Evolutionary conservation across 495 filamentous ascomycete genomes (phyloP).

Genomic region (Penicillium lagena): DNA sequence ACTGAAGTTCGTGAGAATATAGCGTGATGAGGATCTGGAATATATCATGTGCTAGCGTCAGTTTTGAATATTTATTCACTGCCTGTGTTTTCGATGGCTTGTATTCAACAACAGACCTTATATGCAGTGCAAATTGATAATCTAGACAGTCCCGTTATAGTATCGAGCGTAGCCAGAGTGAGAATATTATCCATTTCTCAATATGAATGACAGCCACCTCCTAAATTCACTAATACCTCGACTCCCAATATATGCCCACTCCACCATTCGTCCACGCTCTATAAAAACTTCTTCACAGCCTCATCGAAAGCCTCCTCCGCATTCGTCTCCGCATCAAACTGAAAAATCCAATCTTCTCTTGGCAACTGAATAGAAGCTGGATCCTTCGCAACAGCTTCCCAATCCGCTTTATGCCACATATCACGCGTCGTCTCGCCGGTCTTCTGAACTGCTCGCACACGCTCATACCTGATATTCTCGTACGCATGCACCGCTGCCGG

Average conservation of each 20-base stretch:
- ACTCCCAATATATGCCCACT: too few relatives aligned
- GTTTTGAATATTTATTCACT: too few relatives aligned
- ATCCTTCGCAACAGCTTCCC: slow-evolving; percentile 49
- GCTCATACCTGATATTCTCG: slow-evolving; percentile 45
- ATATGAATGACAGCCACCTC: too few relatives aligned
- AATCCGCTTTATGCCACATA: slow-evolving; percentile 51
- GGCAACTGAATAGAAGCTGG: slow-evolving; percentile 48
- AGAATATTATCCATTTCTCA: too few relatives aligned
- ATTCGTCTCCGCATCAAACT: slow-evolving; percentile 48
- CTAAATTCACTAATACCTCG: too few relatives aligned
- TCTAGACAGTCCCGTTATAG: too few relatives aligned
- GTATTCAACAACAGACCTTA: too few relatives aligned
- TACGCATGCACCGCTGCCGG: slow-evolving; percentile 38
- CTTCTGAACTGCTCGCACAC: slow-evolving; percentile 51
- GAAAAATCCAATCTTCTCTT: slow-evolving; percentile 52
- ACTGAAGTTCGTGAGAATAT: slow-evolving; percentile 7
- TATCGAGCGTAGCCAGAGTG: too few relatives aligned
- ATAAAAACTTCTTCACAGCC: neutral
- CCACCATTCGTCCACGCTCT: too few relatives aligned
- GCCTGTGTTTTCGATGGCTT: too few relatives aligned
- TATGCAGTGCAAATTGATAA: too few relatives aligned
- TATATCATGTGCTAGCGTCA: too few relatives aligned
- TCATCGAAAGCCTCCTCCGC: slow-evolving; percentile 46
- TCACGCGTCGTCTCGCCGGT: slow-evolving; percentile 50
- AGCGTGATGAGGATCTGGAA: neutral